Evolutionary conservation across 257 asterid species (phyloP), one percentile per base, ranked within the genome.

Genomic region (Gynochthodes officinalis): DNA sequence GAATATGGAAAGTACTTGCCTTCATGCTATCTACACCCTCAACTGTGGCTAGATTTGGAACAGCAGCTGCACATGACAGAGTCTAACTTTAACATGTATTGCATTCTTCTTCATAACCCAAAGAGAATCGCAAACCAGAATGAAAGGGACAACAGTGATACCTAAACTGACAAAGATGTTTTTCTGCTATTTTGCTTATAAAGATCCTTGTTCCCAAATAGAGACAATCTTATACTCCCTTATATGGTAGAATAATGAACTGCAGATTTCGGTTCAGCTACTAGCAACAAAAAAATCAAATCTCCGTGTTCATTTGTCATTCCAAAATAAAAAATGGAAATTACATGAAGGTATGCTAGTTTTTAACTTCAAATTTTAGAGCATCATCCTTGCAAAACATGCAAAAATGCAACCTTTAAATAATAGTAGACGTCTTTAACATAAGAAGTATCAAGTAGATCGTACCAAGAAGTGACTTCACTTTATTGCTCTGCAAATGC

Each of bases 401-500:
- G 54, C 54, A 50, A 61, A 28, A 48, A 48, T 30, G 5, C 15
- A 33, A 67, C 7, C 32, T 32, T 49, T 35, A 33, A n/a, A n/a
- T n/a, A n/a, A 46, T 11, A 5, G 30, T 63, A 37, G 9, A 63
- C 6, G 15, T 63, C 49, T 63, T 14, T 21, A 58, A 19, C 32
- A 35, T 15, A 15, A 70, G 32, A 39, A 28, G 67, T 9, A 62
- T 18, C 39, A 73, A 67, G 23, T 5, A 14, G 25, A 73, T 55
- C 89, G 37, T 83, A 89, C 97, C 82, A 54, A 89, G 76, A 64
- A 92, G 87, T 67, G 85, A 61, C 75, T 92, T 92, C 75, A 80
- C 96, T 89, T 92, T 92, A 78, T 92, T 89, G 86, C 89, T 86
- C 89, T 92, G 96, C 84, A 89, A 86, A 81, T 92, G 96, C 82